Conservation (phyloP, 306 rosid genomes). For the Luffa aegyptiaca region DNA sequence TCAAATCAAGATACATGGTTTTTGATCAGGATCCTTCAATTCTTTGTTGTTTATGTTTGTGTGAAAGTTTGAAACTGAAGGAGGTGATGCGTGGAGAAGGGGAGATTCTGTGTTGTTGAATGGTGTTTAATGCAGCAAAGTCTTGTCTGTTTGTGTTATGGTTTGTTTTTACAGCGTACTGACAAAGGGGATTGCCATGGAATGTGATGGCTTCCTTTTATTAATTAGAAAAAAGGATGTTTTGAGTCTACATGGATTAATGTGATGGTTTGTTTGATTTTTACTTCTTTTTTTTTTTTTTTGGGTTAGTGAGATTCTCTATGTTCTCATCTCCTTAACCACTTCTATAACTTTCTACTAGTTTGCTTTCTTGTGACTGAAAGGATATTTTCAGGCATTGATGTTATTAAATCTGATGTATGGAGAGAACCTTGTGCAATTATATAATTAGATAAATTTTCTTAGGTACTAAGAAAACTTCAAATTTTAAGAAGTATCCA, state of each 20-base stretch:
- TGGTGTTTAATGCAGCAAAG: background rate
- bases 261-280: too few relatives aligned
- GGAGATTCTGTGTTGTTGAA: background rate
- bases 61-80: background rate
- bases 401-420: too few relatives aligned
- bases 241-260: background rate
- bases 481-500: too few relatives aligned
- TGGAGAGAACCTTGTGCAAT: too few relatives aligned
- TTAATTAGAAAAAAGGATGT: background rate
- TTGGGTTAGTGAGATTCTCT: too few relatives aligned
- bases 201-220: background rate
- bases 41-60: background rate
- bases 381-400: too few relatives aligned
- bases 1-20: constrained; percentile 75
- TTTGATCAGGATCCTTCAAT: constrained; percentile 15
- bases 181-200: background rate
- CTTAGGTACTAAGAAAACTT: too few relatives aligned
- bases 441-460: too few relatives aligned
- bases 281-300: too few relatives aligned
- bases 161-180: background rate
- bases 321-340: background rate
- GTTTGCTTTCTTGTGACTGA: too few relatives aligned
- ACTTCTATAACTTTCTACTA: too few relatives aligned
- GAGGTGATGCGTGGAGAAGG: background rate
- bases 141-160: background rate